phyloP scores from a whole-genome alignment of 2,329 filamentous ascomycete species.

The Calycina herbarum region DNA sequence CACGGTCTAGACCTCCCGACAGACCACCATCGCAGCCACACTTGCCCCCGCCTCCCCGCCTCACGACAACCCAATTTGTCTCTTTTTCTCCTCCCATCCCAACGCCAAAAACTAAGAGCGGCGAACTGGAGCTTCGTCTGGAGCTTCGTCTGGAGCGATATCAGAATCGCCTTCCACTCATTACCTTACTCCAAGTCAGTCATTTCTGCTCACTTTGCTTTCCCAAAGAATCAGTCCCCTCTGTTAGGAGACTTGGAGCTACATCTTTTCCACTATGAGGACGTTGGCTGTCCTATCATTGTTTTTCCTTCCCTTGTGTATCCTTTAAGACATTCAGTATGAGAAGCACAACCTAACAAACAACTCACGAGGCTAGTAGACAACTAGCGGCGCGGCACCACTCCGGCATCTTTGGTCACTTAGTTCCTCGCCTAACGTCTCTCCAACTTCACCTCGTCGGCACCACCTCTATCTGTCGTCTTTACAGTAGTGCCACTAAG shows the following conservation, averaged over 20 bases:
- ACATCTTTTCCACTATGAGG: neutral
- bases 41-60: no score
- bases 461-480: neutral
- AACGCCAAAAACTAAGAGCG: no score
- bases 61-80: no score
- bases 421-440: neutral
- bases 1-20: no score
- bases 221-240: neutral
- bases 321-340: neutral
- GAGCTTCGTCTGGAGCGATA: no score
- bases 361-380: neutral
- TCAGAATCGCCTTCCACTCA: no score
- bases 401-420: neutral
- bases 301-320: neutral
- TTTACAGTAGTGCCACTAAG: neutral
- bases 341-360: neutral
- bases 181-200: no score
- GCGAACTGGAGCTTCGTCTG: no score
- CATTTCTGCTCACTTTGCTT: neutral
- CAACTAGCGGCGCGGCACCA: neutral
- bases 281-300: neutral
- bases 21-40: no score
- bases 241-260: neutral
- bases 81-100: no score
- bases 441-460: neutral